Conservation (phyloP, 2,329 filamentous ascomycete species). For the Pseudocercospora pini-densiflorae region DNA sequence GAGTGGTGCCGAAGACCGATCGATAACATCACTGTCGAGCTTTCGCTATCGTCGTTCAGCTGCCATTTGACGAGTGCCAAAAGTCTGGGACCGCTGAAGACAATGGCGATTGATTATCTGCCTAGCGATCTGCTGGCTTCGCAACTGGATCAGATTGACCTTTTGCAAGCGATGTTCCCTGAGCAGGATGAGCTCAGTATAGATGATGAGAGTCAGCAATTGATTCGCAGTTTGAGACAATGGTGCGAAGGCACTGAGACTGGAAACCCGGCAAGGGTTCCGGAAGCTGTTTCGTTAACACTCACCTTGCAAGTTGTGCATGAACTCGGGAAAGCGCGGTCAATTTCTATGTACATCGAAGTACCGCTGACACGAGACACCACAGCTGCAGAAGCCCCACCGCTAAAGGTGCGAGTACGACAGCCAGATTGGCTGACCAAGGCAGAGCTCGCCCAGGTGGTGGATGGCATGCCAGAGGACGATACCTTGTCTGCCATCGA, state of each 20-base stretch:
- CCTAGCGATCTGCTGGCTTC: conserved; percentile 17
- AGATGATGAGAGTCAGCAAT: conserved; percentile 17
- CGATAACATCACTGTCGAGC: too few species aligned
- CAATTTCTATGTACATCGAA: conserved; percentile 4
- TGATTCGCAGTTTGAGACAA: conserved; percentile 14
- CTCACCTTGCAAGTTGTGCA: not conserved
- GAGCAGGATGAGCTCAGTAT: conserved; percentile 43
- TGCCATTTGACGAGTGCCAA: too few species aligned
- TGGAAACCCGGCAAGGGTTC: not conserved
- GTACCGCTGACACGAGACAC: conserved; percentile 10
- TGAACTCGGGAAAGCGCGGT: not conserved
- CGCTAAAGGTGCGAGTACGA: conserved; percentile 48
- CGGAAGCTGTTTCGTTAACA: conserved; percentile 7
- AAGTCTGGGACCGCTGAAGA: not conserved
- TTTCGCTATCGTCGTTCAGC: too few species aligned
- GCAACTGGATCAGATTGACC: conserved; percentile 47
- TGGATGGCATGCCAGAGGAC: conserved; percentile 46
- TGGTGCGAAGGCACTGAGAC: conserved; percentile 25
- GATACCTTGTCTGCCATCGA: conserved; percentile 56
- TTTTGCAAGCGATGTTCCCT: conserved; percentile 59
- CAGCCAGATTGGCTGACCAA: conserved; percentile 60
- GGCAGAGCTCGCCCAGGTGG: conserved; percentile 49
- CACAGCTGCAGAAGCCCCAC: not conserved
- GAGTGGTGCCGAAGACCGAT: too few species aligned
- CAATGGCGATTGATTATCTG: conserved; percentile 8